A percentile compares a stretch with the other conserved stretches of the same genome.
phyloP scores from a whole-genome alignment of 1,284 basidiomycete species.

The Leccinum laetum region DNA sequence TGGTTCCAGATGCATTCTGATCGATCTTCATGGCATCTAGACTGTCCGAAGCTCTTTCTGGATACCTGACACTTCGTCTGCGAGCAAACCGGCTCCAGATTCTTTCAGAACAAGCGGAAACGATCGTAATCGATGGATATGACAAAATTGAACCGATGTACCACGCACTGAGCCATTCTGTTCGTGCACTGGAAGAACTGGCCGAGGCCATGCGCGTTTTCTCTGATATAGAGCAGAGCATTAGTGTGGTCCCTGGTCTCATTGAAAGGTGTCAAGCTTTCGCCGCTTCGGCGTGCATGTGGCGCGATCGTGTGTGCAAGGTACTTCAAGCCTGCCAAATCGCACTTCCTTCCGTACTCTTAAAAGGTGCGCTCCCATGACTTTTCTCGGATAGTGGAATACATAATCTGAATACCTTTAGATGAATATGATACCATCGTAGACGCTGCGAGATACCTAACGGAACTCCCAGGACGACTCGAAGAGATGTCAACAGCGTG shows the following conservation, averaged over 20 bases:
- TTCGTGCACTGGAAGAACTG: slow-evolving; percentile 41
- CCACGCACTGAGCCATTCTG: slow-evolving; percentile 31
- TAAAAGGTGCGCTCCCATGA: slow-evolving; percentile 29
- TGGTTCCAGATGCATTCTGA: slow-evolving; percentile 1
- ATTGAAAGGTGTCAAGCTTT: slow-evolving; percentile 30
- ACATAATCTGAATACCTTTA: slow-evolving; percentile 3
- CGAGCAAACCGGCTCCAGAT: slow-evolving; percentile 20
- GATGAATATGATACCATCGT: slow-evolving; percentile 26
- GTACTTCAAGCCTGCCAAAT: slow-evolving; percentile 22
- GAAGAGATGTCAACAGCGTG: slow-evolving; percentile 29
- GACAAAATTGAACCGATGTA: slow-evolving; percentile 25
- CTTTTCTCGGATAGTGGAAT: background rate
- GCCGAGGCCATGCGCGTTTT: slow-evolving; percentile 31
- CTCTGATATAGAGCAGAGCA: slow-evolving; percentile 31
- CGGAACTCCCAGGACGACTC: slow-evolving; percentile 24
- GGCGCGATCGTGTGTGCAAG: slow-evolving; percentile 27
- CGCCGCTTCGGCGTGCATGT: slow-evolving; percentile 15
- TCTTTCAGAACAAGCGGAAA: slow-evolving; percentile 23
- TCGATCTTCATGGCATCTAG: slow-evolving; percentile 27
- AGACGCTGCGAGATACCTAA: slow-evolving; percentile 21
- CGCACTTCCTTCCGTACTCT: slow-evolving; percentile 29
- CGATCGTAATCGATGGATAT: slow-evolving; percentile 18
- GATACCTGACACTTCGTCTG: slow-evolving; percentile 14
- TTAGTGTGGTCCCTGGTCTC: slow-evolving; percentile 27
- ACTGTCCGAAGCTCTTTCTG: slow-evolving; percentile 33